A percentile compares a stretch with the other conserved stretches of the same genome.
Conservation (phyloP, 768 basidiomycete genomes). For the Naganishia antarctica region DNA sequence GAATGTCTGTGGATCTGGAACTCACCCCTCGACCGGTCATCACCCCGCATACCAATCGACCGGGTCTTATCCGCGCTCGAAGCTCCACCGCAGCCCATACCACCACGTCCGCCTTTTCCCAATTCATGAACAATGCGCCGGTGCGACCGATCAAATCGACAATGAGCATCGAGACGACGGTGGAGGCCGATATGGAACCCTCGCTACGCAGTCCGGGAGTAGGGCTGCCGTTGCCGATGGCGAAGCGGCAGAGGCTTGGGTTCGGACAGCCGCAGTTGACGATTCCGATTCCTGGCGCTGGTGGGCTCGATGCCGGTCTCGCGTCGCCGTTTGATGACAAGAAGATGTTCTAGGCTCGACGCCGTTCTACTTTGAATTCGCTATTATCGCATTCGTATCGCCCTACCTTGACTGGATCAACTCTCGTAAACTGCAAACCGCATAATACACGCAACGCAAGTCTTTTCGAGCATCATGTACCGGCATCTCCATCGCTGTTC, state of each 20-base stretch:
- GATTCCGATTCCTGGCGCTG: neutral
- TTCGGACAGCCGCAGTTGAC: neutral
- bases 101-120: conserved; percentile 13
- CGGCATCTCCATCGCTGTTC: too few species aligned
- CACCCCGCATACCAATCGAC: neutral
- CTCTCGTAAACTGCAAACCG: too few species aligned
- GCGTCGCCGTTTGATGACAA: conserved; percentile 13
- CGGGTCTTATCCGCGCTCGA: conserved; percentile 10
- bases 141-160: neutral
- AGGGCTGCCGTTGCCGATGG: neutral
- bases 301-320: neutral
- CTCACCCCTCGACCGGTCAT: conserved; percentile 4
- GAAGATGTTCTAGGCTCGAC: neutral
- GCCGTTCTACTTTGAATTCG: neutral
- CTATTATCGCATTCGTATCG: too few species aligned
- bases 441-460: too few species aligned
- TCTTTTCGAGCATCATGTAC: too few species aligned
- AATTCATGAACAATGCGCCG: conserved; percentile 14
- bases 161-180: neutral
- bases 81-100: conserved; percentile 9
- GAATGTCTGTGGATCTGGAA: neutral
- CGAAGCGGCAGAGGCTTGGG: conserved; percentile 6
- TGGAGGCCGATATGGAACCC: neutral
- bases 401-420: too few species aligned
- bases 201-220: neutral